A percentile compares a stretch with the other conserved stretches of the same genome.
These are phyloP conservation scores for Giardia muris DNA, from an alignment of 208 protist genomes.

Conservation along the genomic window DNA sequence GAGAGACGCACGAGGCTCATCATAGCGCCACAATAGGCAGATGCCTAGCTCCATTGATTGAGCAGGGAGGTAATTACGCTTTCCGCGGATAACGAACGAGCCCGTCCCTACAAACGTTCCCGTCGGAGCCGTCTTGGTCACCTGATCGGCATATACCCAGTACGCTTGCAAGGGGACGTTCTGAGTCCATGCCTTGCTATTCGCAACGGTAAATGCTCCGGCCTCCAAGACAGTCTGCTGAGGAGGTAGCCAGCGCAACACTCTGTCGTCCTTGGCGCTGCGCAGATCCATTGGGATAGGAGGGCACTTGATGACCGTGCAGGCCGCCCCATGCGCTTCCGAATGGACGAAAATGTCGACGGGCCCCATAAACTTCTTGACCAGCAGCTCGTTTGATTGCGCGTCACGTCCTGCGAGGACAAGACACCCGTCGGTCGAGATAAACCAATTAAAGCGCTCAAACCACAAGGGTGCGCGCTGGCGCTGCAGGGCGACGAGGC, in stretches of 20 bases:
- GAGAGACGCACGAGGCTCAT: background rate
- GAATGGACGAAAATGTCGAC: slow-evolving; percentile 82
- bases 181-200: slow-evolving; percentile 68
- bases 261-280: background rate
- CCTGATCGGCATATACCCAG: slow-evolving; percentile 75
- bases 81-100: slow-evolving; percentile 65
- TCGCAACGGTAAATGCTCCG: slow-evolving; percentile 65
- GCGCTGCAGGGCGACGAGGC: background rate
- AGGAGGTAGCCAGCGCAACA: slow-evolving; percentile 42
- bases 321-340: slow-evolving; percentile 69
- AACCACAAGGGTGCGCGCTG: slow-evolving; percentile 70
- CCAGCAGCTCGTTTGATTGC: slow-evolving; percentile 79
- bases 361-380: slow-evolving; percentile 48
- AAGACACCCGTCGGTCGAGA: slow-evolving; percentile 74
- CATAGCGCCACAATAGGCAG: slow-evolving; percentile 32
- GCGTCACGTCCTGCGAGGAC: slow-evolving; percentile 71
- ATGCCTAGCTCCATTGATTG: slow-evolving; percentile 45
- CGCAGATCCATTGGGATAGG: background rate
- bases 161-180: slow-evolving; percentile 70
- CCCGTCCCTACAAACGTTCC: slow-evolving; percentile 65
- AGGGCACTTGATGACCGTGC: slow-evolving; percentile 68
- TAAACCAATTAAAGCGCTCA: slow-evolving; percentile 92
- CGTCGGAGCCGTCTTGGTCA: slow-evolving; percentile 63
- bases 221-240: slow-evolving; percentile 60
- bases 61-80: slow-evolving; percentile 63